These are phyloP conservation scores for Groenewaldozyma sp. DNA, from an alignment of 1,139 yeast genomes.

Conservation along the genomic window DNA sequence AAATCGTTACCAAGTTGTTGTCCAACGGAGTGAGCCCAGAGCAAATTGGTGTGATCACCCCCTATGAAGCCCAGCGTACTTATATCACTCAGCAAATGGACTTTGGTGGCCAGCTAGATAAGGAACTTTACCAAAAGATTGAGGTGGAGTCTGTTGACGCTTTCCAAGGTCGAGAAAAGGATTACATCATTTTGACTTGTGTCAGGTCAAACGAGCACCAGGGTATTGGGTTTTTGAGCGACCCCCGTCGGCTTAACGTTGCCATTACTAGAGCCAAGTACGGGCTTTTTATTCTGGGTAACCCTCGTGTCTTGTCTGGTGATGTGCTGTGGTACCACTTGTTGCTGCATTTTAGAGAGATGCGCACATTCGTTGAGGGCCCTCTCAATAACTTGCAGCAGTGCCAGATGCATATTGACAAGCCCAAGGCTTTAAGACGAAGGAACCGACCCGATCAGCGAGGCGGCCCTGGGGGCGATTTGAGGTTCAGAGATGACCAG, in stretches of 20 bases:
- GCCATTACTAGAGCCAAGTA: constrained; percentile 87
- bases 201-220: constrained; percentile 84
- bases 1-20: constrained; percentile 62
- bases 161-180: constrained; percentile 94
- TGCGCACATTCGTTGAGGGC: constrained; percentile 90
- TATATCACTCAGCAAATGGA: constrained; percentile 73
- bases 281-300: constrained; percentile 76
- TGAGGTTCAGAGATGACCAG: not conserved
- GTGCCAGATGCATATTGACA: constrained; percentile 45
- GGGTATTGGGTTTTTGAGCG: constrained; percentile 78
- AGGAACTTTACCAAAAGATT: constrained; percentile 57
- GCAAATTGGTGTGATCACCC: constrained; percentile 89
- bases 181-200: constrained; percentile 79
- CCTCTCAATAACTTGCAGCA: constrained; percentile 70
- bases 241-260: constrained; percentile 85
- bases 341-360: constrained; percentile 69
- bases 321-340: constrained; percentile 75
- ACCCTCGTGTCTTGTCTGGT: constrained; percentile 66
- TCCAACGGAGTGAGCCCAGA: constrained; percentile 71
- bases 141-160: constrained; percentile 94
- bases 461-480: not conserved
- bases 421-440: constrained; percentile 12
- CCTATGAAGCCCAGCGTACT: constrained; percentile 91
- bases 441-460: not conserved
- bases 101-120: constrained; percentile 54